Conservation (phyloP, 352 stramenopile species). For the Phytophthora vignae region DNA sequence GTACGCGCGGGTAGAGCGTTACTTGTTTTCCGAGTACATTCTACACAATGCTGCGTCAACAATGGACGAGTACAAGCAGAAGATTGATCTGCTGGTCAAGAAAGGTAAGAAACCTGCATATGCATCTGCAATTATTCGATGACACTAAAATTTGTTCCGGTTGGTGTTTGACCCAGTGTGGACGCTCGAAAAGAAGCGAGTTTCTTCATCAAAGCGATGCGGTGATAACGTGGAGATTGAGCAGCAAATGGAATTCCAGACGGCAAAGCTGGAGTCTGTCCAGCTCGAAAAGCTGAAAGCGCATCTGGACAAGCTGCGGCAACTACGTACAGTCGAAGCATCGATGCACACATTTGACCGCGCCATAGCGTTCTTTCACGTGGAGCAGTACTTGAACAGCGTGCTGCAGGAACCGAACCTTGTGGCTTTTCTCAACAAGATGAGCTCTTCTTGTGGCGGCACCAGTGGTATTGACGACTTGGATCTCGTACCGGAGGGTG, state of each 20-base stretch:
- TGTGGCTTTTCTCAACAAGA: conserved; percentile 78
- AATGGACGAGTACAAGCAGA: conserved; percentile 66
- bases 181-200: conserved; percentile 64
- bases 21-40: conserved; percentile 84
- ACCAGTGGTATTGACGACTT: conserved; percentile 48
- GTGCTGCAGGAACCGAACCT: conserved; percentile 76
- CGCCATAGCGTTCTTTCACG: conserved; percentile 80
- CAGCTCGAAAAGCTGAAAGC: conserved; percentile 73
- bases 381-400: conserved; percentile 86
- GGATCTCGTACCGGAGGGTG: conserved; percentile 62
- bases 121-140: conserved; percentile 4
- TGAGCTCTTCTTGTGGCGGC: conserved; percentile 55
- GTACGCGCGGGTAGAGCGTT: conserved; percentile 74
- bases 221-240: conserved; percentile 69
- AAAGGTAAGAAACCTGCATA: conserved; percentile 56
- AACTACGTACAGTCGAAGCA: conserved; percentile 79
- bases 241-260: conserved; percentile 69
- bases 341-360: conserved; percentile 85
- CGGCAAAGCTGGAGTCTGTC: conserved; percentile 70
- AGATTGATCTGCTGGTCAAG: conserved; percentile 70
- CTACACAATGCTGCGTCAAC: conserved; percentile 69
- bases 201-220: conserved; percentile 66
- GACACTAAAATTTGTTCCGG: not conserved
- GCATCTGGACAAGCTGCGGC: conserved; percentile 76
- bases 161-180: conserved; percentile 43